Percentiles rank a stretch among this genome's conserved stretches.
These are phyloP conservation scores for Kandelia obovata DNA, from an alignment of 345 rosid genomes.

Conservation along the genomic window DNA sequence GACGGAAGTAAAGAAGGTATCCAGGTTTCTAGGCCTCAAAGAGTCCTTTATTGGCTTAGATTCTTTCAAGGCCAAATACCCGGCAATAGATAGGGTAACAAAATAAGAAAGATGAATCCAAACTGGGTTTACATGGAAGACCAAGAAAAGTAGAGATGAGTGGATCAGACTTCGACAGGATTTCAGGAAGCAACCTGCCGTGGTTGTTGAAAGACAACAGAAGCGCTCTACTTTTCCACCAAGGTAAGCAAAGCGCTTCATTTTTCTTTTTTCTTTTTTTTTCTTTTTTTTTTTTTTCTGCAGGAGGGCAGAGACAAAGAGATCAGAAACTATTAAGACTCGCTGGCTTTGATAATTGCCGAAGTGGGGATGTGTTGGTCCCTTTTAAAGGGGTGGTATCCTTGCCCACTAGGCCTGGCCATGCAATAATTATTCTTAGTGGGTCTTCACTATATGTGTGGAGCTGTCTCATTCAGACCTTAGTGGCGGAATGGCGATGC, in stretches of 20 bases:
- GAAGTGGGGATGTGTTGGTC: too few relatives aligned
- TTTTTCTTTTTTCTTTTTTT: background rate
- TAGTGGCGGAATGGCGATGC: too few relatives aligned
- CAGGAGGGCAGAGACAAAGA: too few relatives aligned
- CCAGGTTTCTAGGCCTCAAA: slow-evolving; percentile 36
- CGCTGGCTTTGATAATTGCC: too few relatives aligned
- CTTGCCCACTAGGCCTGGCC: too few relatives aligned
- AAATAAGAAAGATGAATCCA: slow-evolving; percentile 15
- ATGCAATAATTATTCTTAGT: too few relatives aligned
- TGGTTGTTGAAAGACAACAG: background rate
- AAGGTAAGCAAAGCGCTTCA: slow-evolving; percentile 1
- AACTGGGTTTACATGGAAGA: slow-evolving; percentile 6
- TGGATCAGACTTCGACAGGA: background rate
- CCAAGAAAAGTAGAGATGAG: background rate
- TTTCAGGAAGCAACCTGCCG: background rate
- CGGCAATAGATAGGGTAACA: background rate
- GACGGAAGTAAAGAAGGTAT: slow-evolving; percentile 67
- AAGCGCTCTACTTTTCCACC: background rate
- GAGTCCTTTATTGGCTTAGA: slow-evolving; percentile 28
- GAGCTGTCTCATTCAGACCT: too few relatives aligned
- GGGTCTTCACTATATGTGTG: too few relatives aligned
- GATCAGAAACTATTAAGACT: too few relatives aligned
- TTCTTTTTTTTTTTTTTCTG: too few relatives aligned
- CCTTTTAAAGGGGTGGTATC: too few relatives aligned
- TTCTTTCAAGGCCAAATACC: slow-evolving; percentile 3